Percentiles rank a stretch among this genome's conserved stretches.
Conservation (phyloP, 257 asterid species). For the Salvia splendens region DNA sequence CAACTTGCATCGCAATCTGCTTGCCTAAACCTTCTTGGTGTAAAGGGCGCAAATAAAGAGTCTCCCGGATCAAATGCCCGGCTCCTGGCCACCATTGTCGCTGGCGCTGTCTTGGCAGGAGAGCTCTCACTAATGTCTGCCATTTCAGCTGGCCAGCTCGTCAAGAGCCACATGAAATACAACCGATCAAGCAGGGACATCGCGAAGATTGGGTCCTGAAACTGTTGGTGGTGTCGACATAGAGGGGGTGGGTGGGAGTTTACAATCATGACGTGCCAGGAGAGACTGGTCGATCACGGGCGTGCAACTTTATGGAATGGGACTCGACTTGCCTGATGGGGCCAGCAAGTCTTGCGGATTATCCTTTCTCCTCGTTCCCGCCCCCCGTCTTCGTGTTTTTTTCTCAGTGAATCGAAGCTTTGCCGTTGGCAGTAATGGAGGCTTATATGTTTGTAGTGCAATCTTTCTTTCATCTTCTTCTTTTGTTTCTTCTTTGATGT, state of each 20-base stretch:
- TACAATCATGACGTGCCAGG: conserved; percentile 9
- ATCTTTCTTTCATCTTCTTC: neutral
- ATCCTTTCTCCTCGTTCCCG: neutral
- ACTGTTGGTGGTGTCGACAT: neutral
- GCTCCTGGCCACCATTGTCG: conserved; percentile 69
- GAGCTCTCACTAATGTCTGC: conserved; percentile 92
- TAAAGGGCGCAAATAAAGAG: conserved; percentile 77
- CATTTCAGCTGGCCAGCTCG: conserved; percentile 91
- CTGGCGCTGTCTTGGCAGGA: conserved; percentile 84
- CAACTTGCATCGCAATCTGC: conserved; percentile 91
- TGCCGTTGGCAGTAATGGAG: conserved; percentile 25
- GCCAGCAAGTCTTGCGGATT: neutral
- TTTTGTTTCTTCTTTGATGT: conserved; percentile 1
- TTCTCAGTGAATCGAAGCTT: conserved; percentile 17
- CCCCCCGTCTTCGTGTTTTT: neutral
- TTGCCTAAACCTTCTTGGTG: conserved; percentile 83
- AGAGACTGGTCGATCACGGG: neutral
- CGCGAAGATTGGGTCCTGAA: conserved; percentile 44
- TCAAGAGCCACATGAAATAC: conserved; percentile 91
- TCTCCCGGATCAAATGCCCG: conserved; percentile 73
- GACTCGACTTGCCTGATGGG: neutral
- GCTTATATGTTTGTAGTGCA: conserved; percentile 28
- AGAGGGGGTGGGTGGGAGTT: neutral
- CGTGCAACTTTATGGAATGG: neutral
- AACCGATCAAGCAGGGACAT: conserved; percentile 82